Base-by-base conservation (phyloP, 257 asterid genomes). In the Ilex aquifolium region DNA sequence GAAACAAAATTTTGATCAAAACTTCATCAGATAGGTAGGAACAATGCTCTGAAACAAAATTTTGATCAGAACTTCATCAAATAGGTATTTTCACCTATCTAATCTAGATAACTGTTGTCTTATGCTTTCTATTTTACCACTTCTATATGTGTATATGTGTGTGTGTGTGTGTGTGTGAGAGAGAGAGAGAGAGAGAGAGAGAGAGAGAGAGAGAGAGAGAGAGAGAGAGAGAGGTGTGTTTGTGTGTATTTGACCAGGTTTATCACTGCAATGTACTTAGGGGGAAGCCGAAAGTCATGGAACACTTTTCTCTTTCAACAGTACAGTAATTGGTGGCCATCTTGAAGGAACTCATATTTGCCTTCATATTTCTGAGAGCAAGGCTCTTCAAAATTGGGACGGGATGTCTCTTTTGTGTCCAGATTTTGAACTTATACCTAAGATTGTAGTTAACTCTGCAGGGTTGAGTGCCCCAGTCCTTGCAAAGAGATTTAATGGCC, bases 221-320 rank as follows among this genome's bases (percentile, higher is more conserved):
- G 27, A 21, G 27, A 21, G 27, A 21, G 27, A 21, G 27, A 0
- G 27, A 1, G 0, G 27, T 21, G 27, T 21, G 27, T 21, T 21
- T 21, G 27, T 21, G 27, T 21, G 27, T 21, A 21, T 21, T 21
- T 83, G 86, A 88, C 8, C 82, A 74, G 77, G 79, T 70, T 59
- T 76, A 48, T 78, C 79, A 74, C 77, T 73, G 61, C 67, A 57
- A 65, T 55, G 61, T 75, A 77, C 83, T 57, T 78, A 91, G 96
- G 98, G 92, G 40, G 95, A 88, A 77, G 96, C 97, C 72, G 98
- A 92, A 82, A 86, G 76, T 75, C 75, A 74, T 12, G 89, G 98
- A 1, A 70, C 89, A 32, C 74, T 65, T 54, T 76, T 91, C 77
- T 79, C 88, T n/a, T 85, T 85, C 81, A 77, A 73, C 58, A 70